phyloP scores from a whole-genome alignment of 257 asterid species.

The Gynochthodes officinalis region DNA sequence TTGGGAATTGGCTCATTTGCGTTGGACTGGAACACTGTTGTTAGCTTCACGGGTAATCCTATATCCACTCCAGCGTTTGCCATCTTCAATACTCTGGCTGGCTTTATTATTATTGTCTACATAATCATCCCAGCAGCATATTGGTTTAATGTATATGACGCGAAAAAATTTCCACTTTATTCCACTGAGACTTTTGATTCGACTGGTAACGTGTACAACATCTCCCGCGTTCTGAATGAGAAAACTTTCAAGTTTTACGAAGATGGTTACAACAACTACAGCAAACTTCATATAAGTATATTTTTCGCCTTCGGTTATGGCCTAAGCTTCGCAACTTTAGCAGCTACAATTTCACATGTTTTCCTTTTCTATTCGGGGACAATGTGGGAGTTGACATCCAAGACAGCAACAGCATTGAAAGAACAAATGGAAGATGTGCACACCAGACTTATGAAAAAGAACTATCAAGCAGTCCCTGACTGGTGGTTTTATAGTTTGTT shows the following conservation, averaged over 20 bases:
- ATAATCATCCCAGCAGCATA: slow-evolving; percentile 45
- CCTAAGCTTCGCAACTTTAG: slow-evolving; percentile 59
- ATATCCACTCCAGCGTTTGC: slow-evolving; percentile 16
- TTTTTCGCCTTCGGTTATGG: slow-evolving; percentile 66
- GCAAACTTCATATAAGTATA: slow-evolving; percentile 57
- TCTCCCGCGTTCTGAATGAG: slow-evolving; percentile 42
- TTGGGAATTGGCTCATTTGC: slow-evolving; percentile 26
- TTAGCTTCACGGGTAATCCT: slow-evolving; percentile 16
- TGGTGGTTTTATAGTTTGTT: slow-evolving; percentile 71
- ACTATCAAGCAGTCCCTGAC: slow-evolving; percentile 49
- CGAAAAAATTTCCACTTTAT: slow-evolving; percentile 54
- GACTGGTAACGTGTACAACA: slow-evolving; percentile 31
- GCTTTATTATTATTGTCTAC: slow-evolving; percentile 15
- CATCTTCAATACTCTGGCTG: slow-evolving; percentile 10
- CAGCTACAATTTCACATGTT: slow-evolving; percentile 64
- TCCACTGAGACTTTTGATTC: slow-evolving; percentile 42
- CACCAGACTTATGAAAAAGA: slow-evolving; percentile 58
- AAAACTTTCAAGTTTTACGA: slow-evolving; percentile 31
- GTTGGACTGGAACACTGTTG: slow-evolving; percentile 26
- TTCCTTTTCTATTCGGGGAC: slow-evolving; percentile 59
- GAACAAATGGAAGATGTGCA: slow-evolving; percentile 45
- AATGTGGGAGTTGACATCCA: slow-evolving; percentile 35
- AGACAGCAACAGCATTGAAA: slow-evolving; percentile 28
- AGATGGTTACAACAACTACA: slow-evolving; percentile 35
- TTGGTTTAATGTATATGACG: slow-evolving; percentile 38